phyloP scores from a whole-genome alignment of 176 grass and related monocot genomes.

The Coix lacrymajobi region DNA sequence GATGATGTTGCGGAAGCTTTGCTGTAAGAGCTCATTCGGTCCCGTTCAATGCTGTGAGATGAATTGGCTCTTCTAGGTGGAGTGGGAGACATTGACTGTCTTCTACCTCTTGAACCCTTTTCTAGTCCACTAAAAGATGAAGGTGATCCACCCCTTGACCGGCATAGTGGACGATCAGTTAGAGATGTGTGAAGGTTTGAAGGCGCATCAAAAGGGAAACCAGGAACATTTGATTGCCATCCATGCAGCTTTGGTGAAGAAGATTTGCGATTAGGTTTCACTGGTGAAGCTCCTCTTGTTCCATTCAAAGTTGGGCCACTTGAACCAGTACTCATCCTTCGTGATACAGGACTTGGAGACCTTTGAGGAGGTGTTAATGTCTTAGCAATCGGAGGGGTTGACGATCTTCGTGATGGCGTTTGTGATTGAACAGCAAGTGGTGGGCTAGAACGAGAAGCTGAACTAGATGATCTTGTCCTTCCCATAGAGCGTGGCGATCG shows the following conservation, averaged over 20 bases:
- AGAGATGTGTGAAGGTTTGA: slow-evolving; percentile 84
- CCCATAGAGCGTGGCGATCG: slow-evolving; percentile 54
- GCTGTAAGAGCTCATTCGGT: slow-evolving; percentile 59
- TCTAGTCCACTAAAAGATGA: slow-evolving; percentile 49
- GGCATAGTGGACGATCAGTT: slow-evolving; percentile 54
- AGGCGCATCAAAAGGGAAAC: slow-evolving; percentile 67
- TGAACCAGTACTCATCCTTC: slow-evolving; percentile 73
- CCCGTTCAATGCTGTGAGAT: slow-evolving; percentile 63
- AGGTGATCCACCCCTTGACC: slow-evolving; percentile 66
- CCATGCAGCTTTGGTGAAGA: slow-evolving; percentile 66
- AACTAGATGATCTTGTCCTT: slow-evolving; percentile 60
- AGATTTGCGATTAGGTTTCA: slow-evolving; percentile 52
- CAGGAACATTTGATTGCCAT: slow-evolving; percentile 70
- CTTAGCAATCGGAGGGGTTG: slow-evolving; percentile 61
- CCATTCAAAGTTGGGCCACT: slow-evolving; percentile 27
- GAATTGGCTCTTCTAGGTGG: slow-evolving; percentile 74
- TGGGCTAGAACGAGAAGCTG: slow-evolving; percentile 65
- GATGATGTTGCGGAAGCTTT: slow-evolving; percentile 67
- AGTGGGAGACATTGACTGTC: slow-evolving; percentile 83
- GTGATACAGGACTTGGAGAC: slow-evolving; percentile 65
- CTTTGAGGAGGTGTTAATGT: slow-evolving; percentile 53
- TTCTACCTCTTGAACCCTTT: slow-evolving; percentile 56
- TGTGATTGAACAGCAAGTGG: slow-evolving; percentile 39
- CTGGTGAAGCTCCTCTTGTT: slow-evolving; percentile 68
- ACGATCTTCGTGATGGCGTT: slow-evolving; percentile 47